Base-by-base conservation (phyloP, 2,329 filamentous ascomycete species). In the Plectosphaerella sp. region DNA sequence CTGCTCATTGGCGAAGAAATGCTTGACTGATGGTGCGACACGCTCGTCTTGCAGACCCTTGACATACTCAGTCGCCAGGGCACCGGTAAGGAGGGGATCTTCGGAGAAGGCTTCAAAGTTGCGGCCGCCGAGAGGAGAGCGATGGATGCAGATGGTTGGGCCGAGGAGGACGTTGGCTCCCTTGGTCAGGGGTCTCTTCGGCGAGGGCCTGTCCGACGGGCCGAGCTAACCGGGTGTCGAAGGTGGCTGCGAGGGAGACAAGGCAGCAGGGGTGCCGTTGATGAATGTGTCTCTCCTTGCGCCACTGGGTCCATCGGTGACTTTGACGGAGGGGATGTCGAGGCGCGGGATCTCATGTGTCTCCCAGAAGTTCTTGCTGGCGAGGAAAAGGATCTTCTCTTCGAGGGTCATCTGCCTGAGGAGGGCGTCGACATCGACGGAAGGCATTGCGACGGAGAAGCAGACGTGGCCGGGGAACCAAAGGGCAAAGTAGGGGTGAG, bases 101-200 rank as follows among this genome's bases (percentile, higher is more conserved):
- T 74, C 67, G 11, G 66, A 68, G 39, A 72, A 67, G 25, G 66
- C 69, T 52, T 74, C 71, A 43, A 73, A 73, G 15, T 70, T 70
- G 42, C 71, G 64, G n/a, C 71, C 71, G 4, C 71, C 71, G 5
- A 74, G 57, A 0, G 71, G 71, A 3, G 67, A 71, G 25, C 71
- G 65, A 39, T 73, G 71, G n/a, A 73, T 68, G 57, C 68, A 75
- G 39, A 76, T 68, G 4, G 66, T 75, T 24, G 83, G 87, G 18
- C 45, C 45, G 4, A 47, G 25, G 5, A 47, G 45, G 9, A 47
- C 45, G 45, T 47, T 33, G 45, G 24, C 25, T 9, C 45, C 45
- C 24, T 47, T 47, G 24, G 45, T 33, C 24, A 33, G 45, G 45
- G 14, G 45, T 47, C 25, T 51, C 49, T 14, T 35, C 9, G 22